Conservation (phyloP, 345 rosid species). For the Pugionium dolabratum region DNA sequence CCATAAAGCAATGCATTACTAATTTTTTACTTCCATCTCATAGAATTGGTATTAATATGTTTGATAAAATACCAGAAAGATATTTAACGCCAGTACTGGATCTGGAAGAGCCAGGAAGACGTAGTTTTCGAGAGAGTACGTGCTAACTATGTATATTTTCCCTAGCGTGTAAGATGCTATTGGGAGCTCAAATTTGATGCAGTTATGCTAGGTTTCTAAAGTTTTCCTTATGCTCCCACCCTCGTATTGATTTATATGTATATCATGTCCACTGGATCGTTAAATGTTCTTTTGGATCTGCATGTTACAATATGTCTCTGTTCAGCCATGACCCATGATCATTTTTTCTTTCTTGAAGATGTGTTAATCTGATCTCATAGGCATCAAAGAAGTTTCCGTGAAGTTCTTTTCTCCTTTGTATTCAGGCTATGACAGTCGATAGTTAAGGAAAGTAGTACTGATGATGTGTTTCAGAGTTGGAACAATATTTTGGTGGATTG, state of each 20-base stretch:
- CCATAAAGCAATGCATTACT: neutral
- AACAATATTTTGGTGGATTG: neutral
- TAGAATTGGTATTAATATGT: constrained; percentile 3
- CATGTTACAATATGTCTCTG: neutral
- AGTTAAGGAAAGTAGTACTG: neutral
- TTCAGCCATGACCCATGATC: constrained; percentile 1
- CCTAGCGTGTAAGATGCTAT: too few relatives aligned
- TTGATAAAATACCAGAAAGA: neutral
- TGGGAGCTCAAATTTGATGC: too few relatives aligned
- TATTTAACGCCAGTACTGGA: too few relatives aligned
- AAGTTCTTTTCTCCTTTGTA: neutral
- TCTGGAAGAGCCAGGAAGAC: too few relatives aligned
- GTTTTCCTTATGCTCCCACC: too few relatives aligned
- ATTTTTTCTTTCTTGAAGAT: neutral
- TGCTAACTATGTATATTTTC: too few relatives aligned
- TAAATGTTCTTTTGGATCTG: neutral
- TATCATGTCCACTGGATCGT: too few relatives aligned
- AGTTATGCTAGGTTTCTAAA: too few relatives aligned
- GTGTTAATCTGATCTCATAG: neutral
- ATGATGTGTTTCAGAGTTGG: neutral
- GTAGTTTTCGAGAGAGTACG: too few relatives aligned
- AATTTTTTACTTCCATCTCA: neutral
- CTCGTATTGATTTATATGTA: too few relatives aligned
- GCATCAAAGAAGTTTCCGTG: neutral
- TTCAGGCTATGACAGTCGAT: neutral